phyloP scores from a whole-genome alignment of 805 yeast genomes.

The Myxozyma melibiosi region DNA sequence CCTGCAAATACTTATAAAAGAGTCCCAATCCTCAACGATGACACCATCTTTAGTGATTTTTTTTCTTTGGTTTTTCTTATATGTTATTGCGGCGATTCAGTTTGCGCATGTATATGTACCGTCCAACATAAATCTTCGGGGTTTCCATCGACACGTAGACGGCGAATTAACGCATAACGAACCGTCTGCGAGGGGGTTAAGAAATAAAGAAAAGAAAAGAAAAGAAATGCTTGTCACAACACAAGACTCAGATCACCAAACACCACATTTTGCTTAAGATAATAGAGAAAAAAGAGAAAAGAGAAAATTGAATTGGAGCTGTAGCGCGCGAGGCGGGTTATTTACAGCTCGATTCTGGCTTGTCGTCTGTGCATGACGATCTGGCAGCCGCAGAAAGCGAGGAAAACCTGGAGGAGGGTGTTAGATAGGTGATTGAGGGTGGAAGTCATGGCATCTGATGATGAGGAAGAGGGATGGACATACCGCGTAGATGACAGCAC shows the following conservation, averaged over 20 bases:
- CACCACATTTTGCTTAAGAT: constrained; percentile 8
- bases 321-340: not conserved
- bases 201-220: not conserved
- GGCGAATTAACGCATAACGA: not conserved
- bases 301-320: not conserved
- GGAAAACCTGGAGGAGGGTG: constrained; percentile 50
- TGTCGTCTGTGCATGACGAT: constrained; percentile 46
- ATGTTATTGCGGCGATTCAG: too few relatives aligned
- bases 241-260: constrained; percentile 1
- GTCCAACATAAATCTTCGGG: too few relatives aligned
- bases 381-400: constrained; percentile 89
- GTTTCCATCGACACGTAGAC: too few relatives aligned
- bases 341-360: constrained; percentile 34
- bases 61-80: too few relatives aligned
- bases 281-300: constrained; percentile 2
- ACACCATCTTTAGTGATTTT: too few relatives aligned
- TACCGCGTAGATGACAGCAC: constrained; percentile 74
- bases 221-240: constrained; percentile 1
- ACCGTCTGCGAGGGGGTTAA: not conserved
- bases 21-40: too few relatives aligned
- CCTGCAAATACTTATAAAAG: not conserved
- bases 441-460: not conserved
- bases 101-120: too few relatives aligned
- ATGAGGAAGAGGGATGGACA: not conserved
- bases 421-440: not conserved